Evolutionary conservation across 108 stramenopile genomes (phyloP).

Genomic region (Nitzschia sp.): DNA sequence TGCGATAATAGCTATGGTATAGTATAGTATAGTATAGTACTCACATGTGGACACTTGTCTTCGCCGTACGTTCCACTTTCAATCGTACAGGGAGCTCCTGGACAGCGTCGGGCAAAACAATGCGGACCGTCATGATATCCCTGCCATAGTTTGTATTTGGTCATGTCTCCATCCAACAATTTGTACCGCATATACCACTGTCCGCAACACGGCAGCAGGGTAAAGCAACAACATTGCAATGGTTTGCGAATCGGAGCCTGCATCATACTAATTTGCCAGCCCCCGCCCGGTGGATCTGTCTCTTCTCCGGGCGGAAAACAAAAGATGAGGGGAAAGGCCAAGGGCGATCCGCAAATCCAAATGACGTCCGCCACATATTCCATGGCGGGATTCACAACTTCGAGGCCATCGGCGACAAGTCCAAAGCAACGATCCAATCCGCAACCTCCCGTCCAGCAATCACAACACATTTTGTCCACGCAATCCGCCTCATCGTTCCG

Average conservation of each 20-base stretch:
- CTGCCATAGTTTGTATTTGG: slow-evolving; percentile 67
- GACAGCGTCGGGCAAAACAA: slow-evolving; percentile 51
- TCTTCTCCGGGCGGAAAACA: slow-evolving; percentile 53
- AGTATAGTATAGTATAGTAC: too few species aligned
- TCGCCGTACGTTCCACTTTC: slow-evolving; percentile 63
- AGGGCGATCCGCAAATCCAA: slow-evolving; percentile 60
- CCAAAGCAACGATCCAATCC: slow-evolving; percentile 42
- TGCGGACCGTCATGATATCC: slow-evolving; percentile 63
- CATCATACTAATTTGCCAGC: slow-evolving; percentile 58
- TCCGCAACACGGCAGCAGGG: slow-evolving; percentile 44
- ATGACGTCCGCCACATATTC: slow-evolving; percentile 53
- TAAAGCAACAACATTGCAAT: slow-evolving; percentile 43
- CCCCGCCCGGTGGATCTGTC: slow-evolving; percentile 49
- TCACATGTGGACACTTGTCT: slow-evolving; percentile 34
- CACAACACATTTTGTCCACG: slow-evolving; percentile 35
- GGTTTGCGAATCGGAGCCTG: slow-evolving; percentile 36
- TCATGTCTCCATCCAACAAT: slow-evolving; percentile 60
- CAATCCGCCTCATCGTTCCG: slow-evolving; percentile 11
- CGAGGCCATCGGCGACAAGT: slow-evolving; percentile 43
- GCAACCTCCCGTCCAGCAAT: slow-evolving; percentile 55
- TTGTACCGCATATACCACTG: slow-evolving; percentile 49
- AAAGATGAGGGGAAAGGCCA: slow-evolving; percentile 68
- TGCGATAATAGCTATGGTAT: too few species aligned
- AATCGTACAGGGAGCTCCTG: slow-evolving; percentile 57
- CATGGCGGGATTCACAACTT: slow-evolving; percentile 42